A percentile compares a stretch with the other conserved stretches of the same genome.
Conservation (phyloP, 2,329 filamentous ascomycete genomes). For the Coniosporium tulheliwenetii region DNA sequence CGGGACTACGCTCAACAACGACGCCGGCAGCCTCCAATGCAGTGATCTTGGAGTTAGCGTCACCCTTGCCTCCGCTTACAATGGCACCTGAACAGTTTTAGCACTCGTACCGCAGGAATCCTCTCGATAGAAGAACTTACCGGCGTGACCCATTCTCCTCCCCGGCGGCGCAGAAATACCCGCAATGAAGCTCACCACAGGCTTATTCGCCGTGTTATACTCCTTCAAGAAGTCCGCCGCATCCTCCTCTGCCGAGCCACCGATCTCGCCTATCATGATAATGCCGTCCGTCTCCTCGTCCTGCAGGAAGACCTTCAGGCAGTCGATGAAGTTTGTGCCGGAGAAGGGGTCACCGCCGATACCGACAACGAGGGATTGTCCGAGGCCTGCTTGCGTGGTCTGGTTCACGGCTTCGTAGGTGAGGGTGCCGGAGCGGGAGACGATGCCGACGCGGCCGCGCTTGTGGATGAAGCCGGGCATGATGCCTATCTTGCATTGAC, state of each 20-base stretch:
- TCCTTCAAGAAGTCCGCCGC: slow-evolving; percentile 89
- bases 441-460: slow-evolving; percentile 95
- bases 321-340: slow-evolving; percentile 99
- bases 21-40: slow-evolving; percentile 89
- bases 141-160: slow-evolving; percentile 95
- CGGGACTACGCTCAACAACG: slow-evolving; percentile 89
- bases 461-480: slow-evolving; percentile 99
- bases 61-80: slow-evolving; percentile 92
- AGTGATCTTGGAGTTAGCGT: slow-evolving; percentile 94
- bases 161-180: slow-evolving; percentile 95
- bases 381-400: slow-evolving; percentile 90
- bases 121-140: slow-evolving; percentile 22
- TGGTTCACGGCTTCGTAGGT: slow-evolving; percentile 99
- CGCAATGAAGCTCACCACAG: slow-evolving; percentile 94
- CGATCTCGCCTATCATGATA: slow-evolving; percentile 99
- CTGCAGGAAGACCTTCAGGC: slow-evolving; percentile 89
- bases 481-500: slow-evolving; percentile 99
- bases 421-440: slow-evolving; percentile 92
- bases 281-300: slow-evolving; percentile 96
- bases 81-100: slow-evolving; percentile 49
- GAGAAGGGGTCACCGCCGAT: slow-evolving; percentile 98
- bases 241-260: slow-evolving; percentile 93
- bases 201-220: slow-evolving; percentile 88
- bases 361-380: slow-evolving; percentile 94
- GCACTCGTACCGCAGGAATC: neutral